Percentiles rank a stretch among this genome's conserved stretches.
These are phyloP conservation scores for Tulasnella sp. DNA, from an alignment of 768 basidiomycete species.

Conservation along the genomic window DNA sequence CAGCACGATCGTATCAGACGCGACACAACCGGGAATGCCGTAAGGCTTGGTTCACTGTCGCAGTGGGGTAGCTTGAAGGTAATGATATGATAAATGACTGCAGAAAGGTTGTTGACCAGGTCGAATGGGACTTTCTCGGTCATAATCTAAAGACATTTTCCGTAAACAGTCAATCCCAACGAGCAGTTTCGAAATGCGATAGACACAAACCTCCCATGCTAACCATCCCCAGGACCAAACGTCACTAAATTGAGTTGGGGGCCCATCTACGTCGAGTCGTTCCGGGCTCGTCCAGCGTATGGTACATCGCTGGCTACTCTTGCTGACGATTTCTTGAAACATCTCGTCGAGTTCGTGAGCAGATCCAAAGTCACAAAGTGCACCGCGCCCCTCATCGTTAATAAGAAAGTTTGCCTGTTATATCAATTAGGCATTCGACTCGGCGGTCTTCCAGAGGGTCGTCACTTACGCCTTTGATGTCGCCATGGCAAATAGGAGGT, in stretches of 20 bases:
- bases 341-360: neutral
- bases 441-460: neutral
- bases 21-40: no score
- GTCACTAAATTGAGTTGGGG: neutral
- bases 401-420: neutral
- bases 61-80: neutral
- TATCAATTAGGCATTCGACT: no score
- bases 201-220: neutral
- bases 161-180: no score
- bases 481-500: conserved; percentile 3
- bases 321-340: neutral
- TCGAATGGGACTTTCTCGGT: neutral
- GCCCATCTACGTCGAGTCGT: neutral
- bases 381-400: neutral
- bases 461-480: neutral
- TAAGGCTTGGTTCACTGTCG: no score
- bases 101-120: neutral
- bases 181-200: no score
- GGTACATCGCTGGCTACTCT: neutral
- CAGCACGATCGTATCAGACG: no score
- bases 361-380: neutral
- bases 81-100: neutral
- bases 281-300: neutral
- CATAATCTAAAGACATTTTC: neutral
- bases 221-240: neutral